Evolutionary conservation across 2,329 filamentous ascomycete species (phyloP), one percentile per base, ranked within the genome.

Genomic region (Aspergillus sp.): DNA sequence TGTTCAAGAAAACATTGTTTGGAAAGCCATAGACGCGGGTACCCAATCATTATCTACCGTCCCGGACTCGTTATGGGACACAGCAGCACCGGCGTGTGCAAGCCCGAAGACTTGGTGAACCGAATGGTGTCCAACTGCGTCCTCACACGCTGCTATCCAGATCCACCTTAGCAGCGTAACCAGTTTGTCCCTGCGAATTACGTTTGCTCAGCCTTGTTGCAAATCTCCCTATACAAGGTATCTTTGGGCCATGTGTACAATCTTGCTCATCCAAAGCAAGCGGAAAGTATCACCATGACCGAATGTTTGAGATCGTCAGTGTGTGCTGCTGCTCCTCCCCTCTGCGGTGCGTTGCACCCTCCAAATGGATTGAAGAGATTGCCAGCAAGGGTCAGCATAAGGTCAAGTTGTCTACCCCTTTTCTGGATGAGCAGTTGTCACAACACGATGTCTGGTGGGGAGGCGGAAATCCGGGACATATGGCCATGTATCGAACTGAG

Each of bases 201-300:
- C 37, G 49, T 51, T 6, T 51, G 38, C 17, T 46, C 45, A 1
- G 49, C 52, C 2, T 49, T 53, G 4, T 20, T 56, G n/a, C 50
- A 45, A 3, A 54, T 60, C 17, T 51, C 54, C 0, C 5, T 32
- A 4, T 41, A 12, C 4, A 32, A 32, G 4, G n/a, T n/a, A n/a
- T n/a, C n/a, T 15, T 30, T 51, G 3, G 53, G 57, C 3, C 56
- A 55, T 25, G 56, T 50, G 5, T 58, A 50, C 41, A 53, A 60
- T 17, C 23, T 58, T 3, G 41, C 57, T n/a, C 23, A 13, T 5
- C 5, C 41, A 15, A 22, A 19, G 9, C 13, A 20, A 17, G n/a
- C 13, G 1, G 13, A 12, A 4, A 19, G 20, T 22, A 22, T 9
- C 9, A 30, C n/a, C 10, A n/a, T 43, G 22, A 5, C 10, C 7